Base-by-base conservation (phyloP, 1,284 basidiomycete genomes). In the Ceratobasidium sp. region DNA sequence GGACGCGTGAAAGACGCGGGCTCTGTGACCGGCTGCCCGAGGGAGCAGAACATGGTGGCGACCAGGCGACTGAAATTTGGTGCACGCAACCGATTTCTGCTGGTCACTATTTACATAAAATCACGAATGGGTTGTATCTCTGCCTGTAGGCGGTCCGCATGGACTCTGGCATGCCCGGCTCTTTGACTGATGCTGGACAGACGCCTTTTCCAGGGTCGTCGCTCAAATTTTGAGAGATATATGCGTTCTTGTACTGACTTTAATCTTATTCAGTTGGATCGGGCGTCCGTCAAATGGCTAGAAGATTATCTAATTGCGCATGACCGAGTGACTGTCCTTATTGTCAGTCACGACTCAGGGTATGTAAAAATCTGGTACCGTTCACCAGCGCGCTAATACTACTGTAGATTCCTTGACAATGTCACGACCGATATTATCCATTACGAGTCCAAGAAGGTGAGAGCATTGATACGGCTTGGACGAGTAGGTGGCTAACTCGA, bases 351-450 rank as follows among this genome's bases (percentile, higher is more conserved):
- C 85, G 96, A 99, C 83, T 97, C 95, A 74, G 91, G 94, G 91
- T 92, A 73, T 73, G 87, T 80, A 47, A 29, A 65, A 40, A 43
- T n/a, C 31, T 53, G 22, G 69, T 49, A 20, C 42, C 31, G 67
- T 47, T 40, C 45, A 17, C 3, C 22, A 1, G n/a, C 31, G 50
- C 35, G 12, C 20, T 69, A 45, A 38, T 47, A 45, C 20, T 69
- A 17, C 40, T 12, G 22, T 73, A 92, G 91, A 77, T 99, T 99
- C 85, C 83, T 99, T 75, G 96, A 99, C 83, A 92, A 93, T 79
- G 88, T 98, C 71, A 98, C 96, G 73, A 96, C 96, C 73, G 96
- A 99, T 80, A 96, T 99, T 76, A 93, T 98, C 74, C 96, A 98
- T 83, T 99, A 98, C 82, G 95, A 98, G 82, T 82, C 83, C 74